phyloP scores from a whole-genome alignment of 345 rosid genomes.

The Laguncularia racemosa region DNA sequence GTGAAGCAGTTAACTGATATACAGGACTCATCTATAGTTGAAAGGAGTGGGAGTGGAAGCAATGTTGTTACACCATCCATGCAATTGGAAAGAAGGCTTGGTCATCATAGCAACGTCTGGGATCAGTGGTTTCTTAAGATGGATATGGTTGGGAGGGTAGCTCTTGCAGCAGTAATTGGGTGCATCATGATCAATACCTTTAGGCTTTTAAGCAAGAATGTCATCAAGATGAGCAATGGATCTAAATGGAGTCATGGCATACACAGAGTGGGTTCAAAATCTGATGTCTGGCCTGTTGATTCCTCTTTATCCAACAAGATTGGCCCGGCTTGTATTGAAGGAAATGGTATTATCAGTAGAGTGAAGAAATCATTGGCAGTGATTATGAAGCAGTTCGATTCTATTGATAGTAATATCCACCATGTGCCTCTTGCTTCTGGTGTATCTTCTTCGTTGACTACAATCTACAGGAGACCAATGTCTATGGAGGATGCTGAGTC shows the following conservation, averaged over 20 bases:
- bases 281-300: conserved; percentile 26
- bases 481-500: conserved; percentile 80
- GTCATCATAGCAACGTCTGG: conserved; percentile 43
- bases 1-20: conserved; percentile 68
- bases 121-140: conserved; percentile 37
- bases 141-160: conserved; percentile 35
- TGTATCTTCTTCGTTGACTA: conserved; percentile 28
- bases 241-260: conserved; percentile 27
- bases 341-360: conserved; percentile 29
- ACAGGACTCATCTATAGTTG: conserved; percentile 34
- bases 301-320: conserved; percentile 23
- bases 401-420: conserved; percentile 24
- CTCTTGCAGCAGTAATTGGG: conserved; percentile 48
- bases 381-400: conserved; percentile 32
- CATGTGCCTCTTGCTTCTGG: conserved; percentile 35
- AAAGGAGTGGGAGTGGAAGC: conserved; percentile 38
- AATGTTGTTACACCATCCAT: conserved; percentile 38
- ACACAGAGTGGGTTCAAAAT: conserved; percentile 27
- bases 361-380: conserved; percentile 40
- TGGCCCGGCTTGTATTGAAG: conserved; percentile 18
- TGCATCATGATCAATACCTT: conserved; percentile 44
- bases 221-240: conserved; percentile 24
- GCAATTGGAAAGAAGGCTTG: conserved; percentile 55
- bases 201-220: conserved; percentile 34
- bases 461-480: conserved; percentile 51